Percentiles rank a stretch among this genome's conserved stretches.
phyloP scores from a whole-genome alignment of 176 grass and related monocot species.

The Musa acuminata region DNA sequence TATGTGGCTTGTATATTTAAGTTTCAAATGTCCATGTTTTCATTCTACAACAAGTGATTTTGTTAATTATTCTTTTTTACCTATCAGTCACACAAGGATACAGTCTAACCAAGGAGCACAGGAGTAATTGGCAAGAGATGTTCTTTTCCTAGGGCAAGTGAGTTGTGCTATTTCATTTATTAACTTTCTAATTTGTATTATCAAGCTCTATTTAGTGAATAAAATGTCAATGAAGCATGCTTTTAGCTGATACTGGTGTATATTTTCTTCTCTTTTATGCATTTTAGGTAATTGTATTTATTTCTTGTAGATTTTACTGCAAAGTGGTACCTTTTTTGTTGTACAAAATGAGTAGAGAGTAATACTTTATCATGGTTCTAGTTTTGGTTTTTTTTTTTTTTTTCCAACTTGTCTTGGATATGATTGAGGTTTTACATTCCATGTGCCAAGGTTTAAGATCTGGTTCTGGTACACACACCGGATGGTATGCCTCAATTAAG shows the following conservation, averaged over 20 bases:
- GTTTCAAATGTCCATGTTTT: background rate
- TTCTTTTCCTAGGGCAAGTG: constrained; percentile 22
- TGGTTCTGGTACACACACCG: no score
- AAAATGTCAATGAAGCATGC: no score
- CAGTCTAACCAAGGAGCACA: constrained; percentile 6
- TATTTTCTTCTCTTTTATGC: background rate
- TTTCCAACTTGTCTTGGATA: no score
- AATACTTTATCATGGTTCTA: no score
- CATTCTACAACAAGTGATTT: background rate
- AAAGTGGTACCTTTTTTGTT: background rate
- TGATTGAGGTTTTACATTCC: no score
- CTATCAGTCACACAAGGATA: constrained; percentile 5
- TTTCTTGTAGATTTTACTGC: background rate
- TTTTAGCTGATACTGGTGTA: no score
- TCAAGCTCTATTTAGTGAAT: no score
- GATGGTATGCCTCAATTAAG: no score
- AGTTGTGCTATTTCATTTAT: background rate
- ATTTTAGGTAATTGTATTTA: background rate
- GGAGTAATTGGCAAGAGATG: constrained; percentile 1
- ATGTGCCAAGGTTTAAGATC: no score
- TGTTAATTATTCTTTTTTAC: background rate
- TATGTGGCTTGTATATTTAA: background rate
- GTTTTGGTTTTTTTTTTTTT: no score
- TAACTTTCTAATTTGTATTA: no score
- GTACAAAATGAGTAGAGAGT: background rate